Base-by-base conservation (phyloP, 148 eudicot species). In the Selenicereus undatus region DNA sequence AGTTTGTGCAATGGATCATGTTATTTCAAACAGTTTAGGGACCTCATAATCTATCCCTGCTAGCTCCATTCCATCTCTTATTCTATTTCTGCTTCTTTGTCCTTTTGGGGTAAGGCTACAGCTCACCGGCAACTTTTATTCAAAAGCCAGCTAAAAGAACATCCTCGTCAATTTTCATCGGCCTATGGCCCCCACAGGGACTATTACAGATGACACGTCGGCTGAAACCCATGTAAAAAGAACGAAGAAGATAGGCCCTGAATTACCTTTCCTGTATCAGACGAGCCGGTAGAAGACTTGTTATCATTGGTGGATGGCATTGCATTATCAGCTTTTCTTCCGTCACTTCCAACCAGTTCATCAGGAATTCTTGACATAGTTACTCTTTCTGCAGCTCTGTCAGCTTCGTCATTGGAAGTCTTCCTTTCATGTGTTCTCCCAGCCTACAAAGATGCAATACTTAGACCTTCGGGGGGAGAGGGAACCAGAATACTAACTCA, bases 191-290 rank as follows among this genome's bases (percentile, higher is more conserved):
- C 10, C 13, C 58, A 30, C 24, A 20, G 6, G 43, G 32, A 17
- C 56, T 29, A 0, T 79, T 6, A 68, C 2, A 22, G 45, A 11
- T 78, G 30, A 54, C 50, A 32, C 52, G 45, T 35, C 42, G 56
- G 60, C 51, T 48, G 35, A n/a, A 78, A 78, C 22, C 50, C 13
- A 56, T 11, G 13, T 8, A 12, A 24, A 5, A 50, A 68, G 20
- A 17, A 22, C 48, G 73, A 58, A 62, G 65, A 58, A 72, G 73
- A 14, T 35, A 72, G 32, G 32, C 66, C 16, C 45, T 73, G 30
- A 9, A 24, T 24, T 80, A 90, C 97, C 94, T 90, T 85, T 81
- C 22, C 80, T 71, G 71, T 76, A 66, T 80, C 87, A 82, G 78
- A 79, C 76, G 76, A 79, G 71, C 52, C 85, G 81, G 54, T 78